Base-by-base conservation (phyloP, 2,329 filamentous ascomycete species). In the Aspergillus thermomutatus region DNA sequence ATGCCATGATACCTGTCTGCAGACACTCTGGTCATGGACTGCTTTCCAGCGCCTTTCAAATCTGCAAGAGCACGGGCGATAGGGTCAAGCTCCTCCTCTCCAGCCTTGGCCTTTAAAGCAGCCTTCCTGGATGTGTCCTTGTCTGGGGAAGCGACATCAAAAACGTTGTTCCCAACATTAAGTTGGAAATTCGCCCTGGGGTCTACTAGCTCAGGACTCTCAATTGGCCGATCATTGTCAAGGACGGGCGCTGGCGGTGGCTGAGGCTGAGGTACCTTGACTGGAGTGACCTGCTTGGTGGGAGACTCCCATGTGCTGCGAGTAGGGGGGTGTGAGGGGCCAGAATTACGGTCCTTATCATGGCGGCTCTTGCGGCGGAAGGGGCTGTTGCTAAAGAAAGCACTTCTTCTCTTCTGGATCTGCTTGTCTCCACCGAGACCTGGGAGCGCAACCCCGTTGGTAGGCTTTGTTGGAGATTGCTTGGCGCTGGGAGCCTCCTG, bases 1-100 rank as follows among this genome's bases (percentile, higher is more conserved):
- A 99, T 88, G n/a, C 94, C 93, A 69, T 95, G 91, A 74, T 96
- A 97, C 59, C 90, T 87, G 72, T 99, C 95, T 19, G 92, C 94
- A n/a, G 94, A 96, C 58, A 96, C 86, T n/a, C 95, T 86, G 50
- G 84, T 82, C 3, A 87, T 87, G 6, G 91, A 84, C 65, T 92
- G 88, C 75, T 97, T 97, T 17, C 81, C 83, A 4, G 92, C 89
- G 0, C 88, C 91, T 77, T 96, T 97, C 37, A 99, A 82, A 68
- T 99, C 93, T 10, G 93, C 94, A 7, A 99, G 81, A 25, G 94
- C 95, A 65, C 90, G 84, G 3, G 93, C 94, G 69, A 99, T 96
- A 0, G 94, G 94, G 67, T 99, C 94, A 17, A 83, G 75, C 25
- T 91, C 88, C 27, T 90, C 87, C 34, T 81, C 76, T 3, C 75